phyloP scores from a whole-genome alignment of 2,329 filamentous ascomycete species.

The Phaeosphaeria sp. region DNA sequence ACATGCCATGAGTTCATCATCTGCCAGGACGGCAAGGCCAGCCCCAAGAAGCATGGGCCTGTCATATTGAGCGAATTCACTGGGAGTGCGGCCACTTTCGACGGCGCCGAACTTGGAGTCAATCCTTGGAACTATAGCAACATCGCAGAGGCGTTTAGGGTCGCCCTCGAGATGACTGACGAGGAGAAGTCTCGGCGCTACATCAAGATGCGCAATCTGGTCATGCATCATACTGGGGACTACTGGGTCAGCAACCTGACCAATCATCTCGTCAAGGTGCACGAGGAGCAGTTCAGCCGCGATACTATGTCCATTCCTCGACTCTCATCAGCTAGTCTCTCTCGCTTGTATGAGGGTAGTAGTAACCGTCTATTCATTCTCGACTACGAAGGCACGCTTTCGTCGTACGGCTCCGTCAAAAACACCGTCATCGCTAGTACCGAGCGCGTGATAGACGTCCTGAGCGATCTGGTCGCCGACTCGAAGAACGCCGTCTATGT shows the following conservation, averaged over 20 bases:
- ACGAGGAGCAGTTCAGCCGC: slow-evolving; percentile 83
- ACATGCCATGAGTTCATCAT: slow-evolving; percentile 94
- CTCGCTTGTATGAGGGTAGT: slow-evolving; percentile 70
- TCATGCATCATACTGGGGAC: slow-evolving; percentile 81
- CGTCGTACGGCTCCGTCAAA: slow-evolving; percentile 83
- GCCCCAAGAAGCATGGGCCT: slow-evolving; percentile 81
- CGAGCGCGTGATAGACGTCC: slow-evolving; percentile 80
- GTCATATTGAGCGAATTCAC: slow-evolving; percentile 96
- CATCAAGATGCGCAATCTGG: slow-evolving; percentile 73
- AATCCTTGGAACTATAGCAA: slow-evolving; percentile 96
- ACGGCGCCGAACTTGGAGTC: slow-evolving; percentile 79
- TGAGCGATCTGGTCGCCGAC: slow-evolving; percentile 83
- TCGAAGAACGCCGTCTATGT: slow-evolving; percentile 87
- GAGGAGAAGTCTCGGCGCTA: slow-evolving; percentile 79
- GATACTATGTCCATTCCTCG: slow-evolving; percentile 88
- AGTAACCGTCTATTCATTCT: slow-evolving; percentile 81
- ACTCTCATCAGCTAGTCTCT: slow-evolving; percentile 71
- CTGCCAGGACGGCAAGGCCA: slow-evolving; percentile 82
- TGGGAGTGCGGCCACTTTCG: slow-evolving; percentile 86
- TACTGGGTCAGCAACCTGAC: slow-evolving; percentile 85
- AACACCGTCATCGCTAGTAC: slow-evolving; percentile 87
- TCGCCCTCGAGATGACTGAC: slow-evolving; percentile 79
- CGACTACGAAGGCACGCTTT: slow-evolving; percentile 92
- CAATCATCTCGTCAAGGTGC: slow-evolving; percentile 73
- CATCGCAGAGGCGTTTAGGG: slow-evolving; percentile 84